A percentile compares a stretch with the other conserved stretches of the same genome.
Evolutionary conservation across 768 basidiomycete species (phyloP).

Genomic region (Suillus tomentosus): DNA sequence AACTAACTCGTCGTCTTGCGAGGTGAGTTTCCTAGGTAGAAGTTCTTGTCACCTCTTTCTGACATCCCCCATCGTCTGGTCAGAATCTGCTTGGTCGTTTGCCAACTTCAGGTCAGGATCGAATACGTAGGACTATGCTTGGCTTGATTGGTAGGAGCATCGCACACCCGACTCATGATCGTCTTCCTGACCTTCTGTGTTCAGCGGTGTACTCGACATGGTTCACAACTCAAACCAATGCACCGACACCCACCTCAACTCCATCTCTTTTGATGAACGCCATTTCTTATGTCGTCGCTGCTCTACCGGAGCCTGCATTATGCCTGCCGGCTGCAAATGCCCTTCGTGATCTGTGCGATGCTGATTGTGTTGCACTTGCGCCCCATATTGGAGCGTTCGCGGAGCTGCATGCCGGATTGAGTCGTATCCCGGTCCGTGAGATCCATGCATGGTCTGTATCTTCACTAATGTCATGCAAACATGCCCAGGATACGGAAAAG

Average conservation of each 20-base stretch:
- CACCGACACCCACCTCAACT: slow-evolving; percentile 28
- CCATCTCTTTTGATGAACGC: slow-evolving; percentile 61
- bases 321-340: slow-evolving; percentile 79
- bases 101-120: slow-evolving; percentile 61
- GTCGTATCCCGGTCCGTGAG: slow-evolving; percentile 65
- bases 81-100: slow-evolving; percentile 51
- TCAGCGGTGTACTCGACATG: slow-evolving; percentile 77
- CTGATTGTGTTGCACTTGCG: slow-evolving; percentile 82
- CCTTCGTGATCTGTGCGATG: slow-evolving; percentile 85
- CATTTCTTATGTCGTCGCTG: slow-evolving; percentile 69
- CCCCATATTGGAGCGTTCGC: slow-evolving; percentile 85
- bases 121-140: slow-evolving; percentile 74
- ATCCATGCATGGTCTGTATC: not conserved
- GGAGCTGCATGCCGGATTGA: slow-evolving; percentile 76
- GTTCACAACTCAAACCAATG: slow-evolving; percentile 59
- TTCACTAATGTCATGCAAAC: slow-evolving; percentile 9
- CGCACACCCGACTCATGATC: slow-evolving; percentile 3
- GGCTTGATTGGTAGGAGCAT: slow-evolving; percentile 66
- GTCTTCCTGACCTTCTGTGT: not conserved
- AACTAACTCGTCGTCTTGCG: too few relatives aligned
- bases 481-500: slow-evolving; percentile 73
- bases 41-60: too few relatives aligned
- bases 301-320: slow-evolving; percentile 63
- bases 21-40: too few relatives aligned
- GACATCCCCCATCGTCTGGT: too few relatives aligned